Evolutionary conservation across 768 basidiomycete genomes (phyloP), one percentile per base, ranked within the genome.

Genomic region (Boletus rubroflammeus): DNA sequence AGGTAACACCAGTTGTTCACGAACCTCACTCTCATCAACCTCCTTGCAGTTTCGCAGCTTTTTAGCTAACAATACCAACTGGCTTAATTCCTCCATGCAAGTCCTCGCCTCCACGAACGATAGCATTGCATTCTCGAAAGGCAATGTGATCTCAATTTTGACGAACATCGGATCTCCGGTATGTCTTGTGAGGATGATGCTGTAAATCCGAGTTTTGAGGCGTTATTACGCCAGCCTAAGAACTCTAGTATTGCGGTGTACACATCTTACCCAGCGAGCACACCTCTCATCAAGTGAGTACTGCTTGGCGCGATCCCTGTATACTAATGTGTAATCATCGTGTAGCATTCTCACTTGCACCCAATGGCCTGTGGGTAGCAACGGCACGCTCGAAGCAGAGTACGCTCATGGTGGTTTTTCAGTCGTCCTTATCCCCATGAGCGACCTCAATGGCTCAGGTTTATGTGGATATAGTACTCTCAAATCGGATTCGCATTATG

Each of bases 131-230:
- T 70, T 90, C 55, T 77, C 80, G 72, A 89, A 87, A 62, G 86
- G 85, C 13, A 63, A 74, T 19, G 78, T 87, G 10, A 72, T 88
- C 46, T 76, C 81, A 13, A 69, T 90, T 38, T 57, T 85, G 57
- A 90, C 86, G 23, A 88, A 85, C 69, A 81, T 89, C 55, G 89
- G 87, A 31, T 86, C 86, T 51, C 85, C 86, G 21, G 86, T 88
- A 64, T 39, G 55, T 38, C 41, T 57, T 9, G 6, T 15, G 14
- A 39, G 14, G 38, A 46, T 43, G 39, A 23, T 41, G 38, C 21
- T 36, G 8, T 26, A 29, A 19, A 25, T n/a, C 23, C 6, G 28
- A 39, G 7, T 39, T 40, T 21, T 49, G 42, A 54, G 15, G 2
- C 6, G 19, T 51, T n/a, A 26, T 62, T 49, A 3, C 3, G 2